A percentile compares a stretch with the other conserved stretches of the same genome.
Conservation (phyloP, 2,329 filamentous ascomycete genomes). For the Xylaria sp. region DNA sequence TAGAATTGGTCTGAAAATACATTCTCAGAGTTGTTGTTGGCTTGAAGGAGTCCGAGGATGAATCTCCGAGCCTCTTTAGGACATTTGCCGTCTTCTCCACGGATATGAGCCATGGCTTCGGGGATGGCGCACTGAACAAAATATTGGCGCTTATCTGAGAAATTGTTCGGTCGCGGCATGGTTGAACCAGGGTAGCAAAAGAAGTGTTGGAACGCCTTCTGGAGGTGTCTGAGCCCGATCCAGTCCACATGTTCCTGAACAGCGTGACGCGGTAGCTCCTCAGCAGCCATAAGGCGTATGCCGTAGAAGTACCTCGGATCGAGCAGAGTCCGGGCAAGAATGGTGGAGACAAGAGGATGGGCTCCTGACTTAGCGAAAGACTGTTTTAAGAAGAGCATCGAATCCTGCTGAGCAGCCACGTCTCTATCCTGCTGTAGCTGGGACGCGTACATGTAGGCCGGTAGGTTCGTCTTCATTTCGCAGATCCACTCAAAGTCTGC, state of each 20-base stretch:
- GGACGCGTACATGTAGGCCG: conserved; percentile 97
- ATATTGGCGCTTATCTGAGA: conserved; percentile 86
- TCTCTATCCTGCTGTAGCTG: conserved; percentile 97
- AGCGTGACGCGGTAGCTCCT: conserved; percentile 80
- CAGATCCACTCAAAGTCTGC: conserved; percentile 99
- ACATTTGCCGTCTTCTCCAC: conserved; percentile 79
- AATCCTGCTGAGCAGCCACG: conserved; percentile 85
- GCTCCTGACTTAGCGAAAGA: conserved; percentile 62
- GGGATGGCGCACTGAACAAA: conserved; percentile 86
- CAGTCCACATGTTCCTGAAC: conserved; percentile 72
- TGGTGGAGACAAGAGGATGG: conserved; percentile 86
- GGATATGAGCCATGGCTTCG: conserved; percentile 80
- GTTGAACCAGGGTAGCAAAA: conserved; percentile 84
- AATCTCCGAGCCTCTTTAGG: conserved; percentile 84
- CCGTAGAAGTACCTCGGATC: conserved; percentile 94
- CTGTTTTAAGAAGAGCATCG: conserved; percentile 78
- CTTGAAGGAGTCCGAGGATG: conserved; percentile 87
- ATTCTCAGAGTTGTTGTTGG: conserved; percentile 95
- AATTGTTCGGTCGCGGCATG: conserved; percentile 90
- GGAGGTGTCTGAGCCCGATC: conserved; percentile 85
- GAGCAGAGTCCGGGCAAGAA: conserved; percentile 88
- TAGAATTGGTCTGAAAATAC: conserved; percentile 90
- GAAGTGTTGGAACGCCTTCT: conserved; percentile 86
- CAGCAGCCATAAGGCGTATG: conserved; percentile 85
- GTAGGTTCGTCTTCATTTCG: conserved; percentile 82